These are phyloP conservation scores for Nicotiana tomentosiformis DNA, from an alignment of 257 asterid genomes.

Conservation along the genomic window DNA sequence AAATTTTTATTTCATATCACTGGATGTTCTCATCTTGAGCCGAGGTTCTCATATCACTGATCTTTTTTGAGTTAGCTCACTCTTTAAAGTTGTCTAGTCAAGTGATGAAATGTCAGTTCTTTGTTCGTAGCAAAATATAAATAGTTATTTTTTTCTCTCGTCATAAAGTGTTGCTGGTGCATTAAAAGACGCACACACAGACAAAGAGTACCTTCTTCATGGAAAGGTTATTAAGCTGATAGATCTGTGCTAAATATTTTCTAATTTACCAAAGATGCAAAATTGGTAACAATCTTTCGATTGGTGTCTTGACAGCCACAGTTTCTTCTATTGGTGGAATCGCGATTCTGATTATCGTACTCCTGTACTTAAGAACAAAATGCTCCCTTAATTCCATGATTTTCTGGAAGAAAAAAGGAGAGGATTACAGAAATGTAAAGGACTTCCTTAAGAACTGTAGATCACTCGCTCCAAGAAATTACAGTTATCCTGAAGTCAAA, in stretches of 20 bases:
- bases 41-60: neutral
- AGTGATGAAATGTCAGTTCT: neutral
- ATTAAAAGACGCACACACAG: neutral
- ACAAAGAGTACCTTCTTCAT: neutral
- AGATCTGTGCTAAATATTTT: neutral
- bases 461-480: neutral
- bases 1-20: neutral
- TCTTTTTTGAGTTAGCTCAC: neutral
- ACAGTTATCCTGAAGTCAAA: neutral
- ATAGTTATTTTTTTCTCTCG: no score
- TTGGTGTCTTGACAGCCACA: neutral
- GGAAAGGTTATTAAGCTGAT: neutral
- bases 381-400: neutral
- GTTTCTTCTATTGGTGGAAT: neutral
- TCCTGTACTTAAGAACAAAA: neutral
- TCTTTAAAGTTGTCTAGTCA: neutral
- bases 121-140: no score
- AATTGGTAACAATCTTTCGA: neutral
- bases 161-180: neutral
- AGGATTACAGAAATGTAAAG: neutral
- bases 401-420: neutral
- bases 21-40: neutral
- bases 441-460: neutral
- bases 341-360: fast-evolving
- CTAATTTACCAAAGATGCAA: neutral